Base-by-base conservation (phyloP, 2,329 filamentous ascomycete species). In the Aaosphaeria pasadenensis region DNA sequence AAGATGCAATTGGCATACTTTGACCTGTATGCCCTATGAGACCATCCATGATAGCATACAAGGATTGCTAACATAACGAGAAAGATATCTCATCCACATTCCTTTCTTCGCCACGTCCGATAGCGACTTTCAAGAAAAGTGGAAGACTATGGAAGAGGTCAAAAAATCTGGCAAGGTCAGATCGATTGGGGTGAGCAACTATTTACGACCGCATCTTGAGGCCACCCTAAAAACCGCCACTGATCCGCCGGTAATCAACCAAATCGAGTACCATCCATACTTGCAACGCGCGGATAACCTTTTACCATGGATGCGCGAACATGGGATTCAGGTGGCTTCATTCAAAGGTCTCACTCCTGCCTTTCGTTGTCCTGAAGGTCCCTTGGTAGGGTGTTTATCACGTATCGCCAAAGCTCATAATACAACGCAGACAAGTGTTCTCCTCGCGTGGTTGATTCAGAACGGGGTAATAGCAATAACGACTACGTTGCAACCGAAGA, bases 221-320 rank as follows among this genome's bases (percentile, higher is more conserved):
- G 72, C 72, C 17, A 75, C 78, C 40, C 65, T 78, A 41, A 71
- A 72, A 38, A 69, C 65, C 1, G 76, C 76, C 17, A 73, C 64
- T 30, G 71, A 81, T 11, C 67, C 71, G 1, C 83, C 83, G 4
- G 80, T 81, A 2, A 77, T 79, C 54, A 85, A 86, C 67, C 83
- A 86, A 69, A 80, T 86, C 52, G 83, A 86, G 64, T 81, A 79
- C 42, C 82, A 86, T 65, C 81, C 83, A 1, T 83, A 83, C 57
- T 72, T 86, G 24, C 83, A 84, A 60, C 84, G 82, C 63, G 32
- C 9, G 11, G 7, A 28, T 17, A 24, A 4, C 24, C 4, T 11
- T 28, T 11, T 41, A n/a, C 39, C 39, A 9, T 41, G 39, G 39
- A 36, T 36, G 33, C 33, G 13, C 9, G 33, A 36, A 13, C 33